phyloP scores from a whole-genome alignment of 441 rosid genomes.

The Breynia disticha region DNA sequence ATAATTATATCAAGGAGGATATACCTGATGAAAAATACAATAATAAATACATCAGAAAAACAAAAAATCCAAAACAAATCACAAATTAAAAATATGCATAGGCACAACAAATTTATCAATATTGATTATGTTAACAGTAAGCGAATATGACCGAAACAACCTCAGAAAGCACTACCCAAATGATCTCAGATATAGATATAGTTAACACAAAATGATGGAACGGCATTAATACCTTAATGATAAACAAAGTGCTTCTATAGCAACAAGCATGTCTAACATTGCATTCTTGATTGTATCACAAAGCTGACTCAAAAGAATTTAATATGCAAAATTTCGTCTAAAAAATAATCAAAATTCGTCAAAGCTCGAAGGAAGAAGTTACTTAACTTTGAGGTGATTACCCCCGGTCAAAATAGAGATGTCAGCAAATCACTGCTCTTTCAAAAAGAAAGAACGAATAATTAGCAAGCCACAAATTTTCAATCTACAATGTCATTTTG shows the following conservation, averaged over 20 bases:
- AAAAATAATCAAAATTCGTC: neutral
- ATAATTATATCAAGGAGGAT: neutral
- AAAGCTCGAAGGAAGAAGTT: neutral
- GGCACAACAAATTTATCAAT: no score
- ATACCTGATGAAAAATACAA: no score
- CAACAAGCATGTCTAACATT: neutral
- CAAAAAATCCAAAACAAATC: no score
- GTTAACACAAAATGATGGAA: neutral
- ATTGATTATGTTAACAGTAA: no score
- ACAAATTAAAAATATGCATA: no score
- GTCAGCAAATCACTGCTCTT: neutral
- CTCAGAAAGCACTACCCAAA: neutral
- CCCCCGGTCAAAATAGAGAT: neutral
- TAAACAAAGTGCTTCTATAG: neutral
- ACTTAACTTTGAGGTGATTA: slow-evolving; percentile 3
- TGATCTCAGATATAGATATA: no score
- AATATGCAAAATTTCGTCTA: neutral
- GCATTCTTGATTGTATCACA: neutral
- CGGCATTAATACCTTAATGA: neutral
- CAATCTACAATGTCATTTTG: neutral
- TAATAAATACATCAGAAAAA: no score
- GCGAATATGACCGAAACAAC: no score
- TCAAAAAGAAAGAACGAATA: neutral
- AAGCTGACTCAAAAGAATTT: neutral
- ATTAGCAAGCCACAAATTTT: neutral